These are phyloP conservation scores for Taiwanofungus camphoratus DNA, from an alignment of 1,284 basidiomycete genomes.

Conservation along the genomic window DNA sequence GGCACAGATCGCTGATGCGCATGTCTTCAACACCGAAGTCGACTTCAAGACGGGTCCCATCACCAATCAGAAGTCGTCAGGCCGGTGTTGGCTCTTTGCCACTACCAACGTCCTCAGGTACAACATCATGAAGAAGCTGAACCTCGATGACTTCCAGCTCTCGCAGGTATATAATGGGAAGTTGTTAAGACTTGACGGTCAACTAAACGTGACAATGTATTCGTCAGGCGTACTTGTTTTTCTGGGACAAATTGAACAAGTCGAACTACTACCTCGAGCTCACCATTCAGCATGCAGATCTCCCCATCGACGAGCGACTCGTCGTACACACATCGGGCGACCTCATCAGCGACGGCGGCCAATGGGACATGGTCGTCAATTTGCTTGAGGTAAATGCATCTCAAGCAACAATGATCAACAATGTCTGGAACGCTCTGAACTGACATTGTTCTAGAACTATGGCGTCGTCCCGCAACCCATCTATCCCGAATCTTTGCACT, in stretches of 20 bases:
- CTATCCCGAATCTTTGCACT: slow-evolving; percentile 86
- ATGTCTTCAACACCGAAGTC: slow-evolving; percentile 82
- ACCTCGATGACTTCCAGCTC: slow-evolving; percentile 83
- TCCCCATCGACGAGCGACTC: slow-evolving; percentile 79
- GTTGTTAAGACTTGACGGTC: background rate
- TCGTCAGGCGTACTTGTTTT: slow-evolving; percentile 78
- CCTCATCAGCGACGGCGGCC: slow-evolving; percentile 88
- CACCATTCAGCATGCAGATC: slow-evolving; percentile 77
- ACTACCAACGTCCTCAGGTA: slow-evolving; percentile 86
- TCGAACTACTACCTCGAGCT: slow-evolving; percentile 92
- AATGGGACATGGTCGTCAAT: slow-evolving; percentile 95
- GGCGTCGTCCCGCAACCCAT: slow-evolving; percentile 79
- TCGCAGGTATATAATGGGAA: slow-evolving; percentile 53
- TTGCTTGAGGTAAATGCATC: slow-evolving; percentile 51
- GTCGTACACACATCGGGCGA: slow-evolving; percentile 72
- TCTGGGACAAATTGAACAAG: slow-evolving; percentile 95
- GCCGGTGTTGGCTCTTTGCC: slow-evolving; percentile 91
- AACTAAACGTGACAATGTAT: background rate
- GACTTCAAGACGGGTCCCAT: slow-evolving; percentile 79
- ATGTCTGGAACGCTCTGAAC: background rate
- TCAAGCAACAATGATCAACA: background rate
- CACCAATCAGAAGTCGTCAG: slow-evolving; percentile 84
- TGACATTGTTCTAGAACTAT: slow-evolving; percentile 46
- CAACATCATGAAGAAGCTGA: slow-evolving; percentile 80
- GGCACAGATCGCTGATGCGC: slow-evolving; percentile 61